Evolutionary conservation across 306 rosid genomes (phyloP).

Genomic region (Gleditsia sinensis): DNA sequence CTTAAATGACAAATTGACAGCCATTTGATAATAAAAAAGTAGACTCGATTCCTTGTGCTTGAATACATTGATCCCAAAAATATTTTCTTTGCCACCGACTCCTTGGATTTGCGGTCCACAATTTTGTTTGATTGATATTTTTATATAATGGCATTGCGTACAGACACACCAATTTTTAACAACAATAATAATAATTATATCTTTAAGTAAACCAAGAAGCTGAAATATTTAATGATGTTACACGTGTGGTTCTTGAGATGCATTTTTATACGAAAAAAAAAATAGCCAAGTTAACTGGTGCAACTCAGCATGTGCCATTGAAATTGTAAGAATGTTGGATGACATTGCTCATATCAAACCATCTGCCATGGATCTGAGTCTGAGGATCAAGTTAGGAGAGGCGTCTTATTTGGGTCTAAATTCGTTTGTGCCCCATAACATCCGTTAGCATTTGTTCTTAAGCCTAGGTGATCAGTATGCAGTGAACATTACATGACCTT

Average conservation of each 20-base stretch:
- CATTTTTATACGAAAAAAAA: constrained; percentile 11
- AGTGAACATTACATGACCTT: neutral
- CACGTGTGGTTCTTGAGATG: neutral
- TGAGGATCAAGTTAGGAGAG: neutral
- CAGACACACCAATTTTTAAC: constrained; percentile 7
- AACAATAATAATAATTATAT: neutral
- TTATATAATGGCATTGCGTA: constrained; percentile 1
- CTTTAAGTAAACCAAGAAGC: neutral
- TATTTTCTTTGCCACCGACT: constrained; percentile 17
- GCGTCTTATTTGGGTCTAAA: neutral
- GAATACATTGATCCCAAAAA: neutral
- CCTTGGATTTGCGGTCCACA: constrained; percentile 24
- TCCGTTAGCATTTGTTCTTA: neutral
- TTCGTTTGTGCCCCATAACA: neutral
- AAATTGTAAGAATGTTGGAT: neutral
- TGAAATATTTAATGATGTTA: neutral
- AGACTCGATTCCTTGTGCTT: constrained; percentile 23
- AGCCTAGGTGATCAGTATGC: constrained; percentile 7
- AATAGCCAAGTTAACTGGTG: neutral
- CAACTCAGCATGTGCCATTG: neutral
- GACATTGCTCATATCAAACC: neutral
- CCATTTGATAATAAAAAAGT: constrained; percentile 8
- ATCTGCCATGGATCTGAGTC: neutral
- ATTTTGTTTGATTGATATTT: constrained; percentile 15
- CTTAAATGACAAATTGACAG: neutral